A percentile compares a stretch with the other conserved stretches of the same genome.
These are phyloP conservation scores for Trichoderma harzianum DNA, from an alignment of 2,329 filamentous ascomycete species.

Conservation along the genomic window DNA sequence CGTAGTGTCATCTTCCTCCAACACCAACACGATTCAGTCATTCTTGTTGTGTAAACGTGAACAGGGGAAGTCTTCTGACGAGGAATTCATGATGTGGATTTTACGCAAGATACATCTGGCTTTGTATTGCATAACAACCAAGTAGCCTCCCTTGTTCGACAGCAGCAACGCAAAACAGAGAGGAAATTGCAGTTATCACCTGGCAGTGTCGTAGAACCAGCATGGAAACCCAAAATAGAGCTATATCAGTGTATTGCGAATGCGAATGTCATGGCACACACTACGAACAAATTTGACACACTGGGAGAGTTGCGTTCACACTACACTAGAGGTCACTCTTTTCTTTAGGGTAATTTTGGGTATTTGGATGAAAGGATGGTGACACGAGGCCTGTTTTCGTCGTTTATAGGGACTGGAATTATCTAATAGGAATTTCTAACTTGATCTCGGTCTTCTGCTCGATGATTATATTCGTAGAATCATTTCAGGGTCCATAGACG, in stretches of 20 bases:
- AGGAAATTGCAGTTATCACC: too few relatives aligned
- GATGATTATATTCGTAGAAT: not conserved
- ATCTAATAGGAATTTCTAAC: not conserved
- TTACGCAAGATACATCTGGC: not conserved
- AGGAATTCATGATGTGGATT: not conserved
- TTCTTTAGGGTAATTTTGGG: fast-evolving
- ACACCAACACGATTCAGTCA: not conserved
- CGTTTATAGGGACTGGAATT: not conserved
- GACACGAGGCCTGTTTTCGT: not conserved
- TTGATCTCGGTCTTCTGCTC: not conserved
- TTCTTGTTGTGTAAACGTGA: not conserved
- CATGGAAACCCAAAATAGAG: not conserved
- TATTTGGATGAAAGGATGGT: not conserved
- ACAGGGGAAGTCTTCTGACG: fast-evolving
- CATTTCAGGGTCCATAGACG: not conserved
- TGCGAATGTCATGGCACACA: not conserved
- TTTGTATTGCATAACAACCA: not conserved
- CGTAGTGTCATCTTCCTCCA: not conserved
- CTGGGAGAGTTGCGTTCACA: not conserved
- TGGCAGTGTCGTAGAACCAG: not conserved
- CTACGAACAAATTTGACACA: not conserved
- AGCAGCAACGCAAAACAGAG: too few relatives aligned
- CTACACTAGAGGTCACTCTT: not conserved
- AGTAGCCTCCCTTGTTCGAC: not conserved
- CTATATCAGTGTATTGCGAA: not conserved